These are phyloP conservation scores for Vaccinium vitisidaea DNA, from an alignment of 148 eudicot species.

Conservation along the genomic window DNA sequence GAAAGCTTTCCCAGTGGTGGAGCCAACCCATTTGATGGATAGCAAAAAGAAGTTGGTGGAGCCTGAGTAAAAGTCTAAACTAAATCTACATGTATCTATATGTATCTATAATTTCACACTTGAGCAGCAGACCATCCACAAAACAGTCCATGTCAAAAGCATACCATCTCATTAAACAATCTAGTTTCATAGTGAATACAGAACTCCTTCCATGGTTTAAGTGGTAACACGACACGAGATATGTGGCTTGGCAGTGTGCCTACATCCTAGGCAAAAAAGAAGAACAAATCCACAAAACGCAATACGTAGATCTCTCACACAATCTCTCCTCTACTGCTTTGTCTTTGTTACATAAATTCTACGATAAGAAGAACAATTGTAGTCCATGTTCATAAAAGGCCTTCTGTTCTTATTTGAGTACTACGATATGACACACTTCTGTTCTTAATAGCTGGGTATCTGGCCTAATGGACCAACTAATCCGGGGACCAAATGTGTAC, in stretches of 20 bases:
- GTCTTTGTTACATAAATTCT: background rate
- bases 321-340: background rate
- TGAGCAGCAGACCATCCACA: background rate
- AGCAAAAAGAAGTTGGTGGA: background rate
- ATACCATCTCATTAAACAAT: too few relatives aligned
- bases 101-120: background rate
- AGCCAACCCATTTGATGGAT: slow-evolving; percentile 2
- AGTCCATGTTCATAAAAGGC: background rate
- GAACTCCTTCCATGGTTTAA: background rate
- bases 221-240: background rate
- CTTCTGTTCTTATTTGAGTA: background rate
- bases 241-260: background rate
- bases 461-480: background rate
- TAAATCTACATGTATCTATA: background rate
- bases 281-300: background rate
- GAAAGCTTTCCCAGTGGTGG: background rate
- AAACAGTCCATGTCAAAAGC: background rate
- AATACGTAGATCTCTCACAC: background rate
- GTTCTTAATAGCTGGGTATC: background rate
- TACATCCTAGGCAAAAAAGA: background rate
- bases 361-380: background rate
- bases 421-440: background rate
- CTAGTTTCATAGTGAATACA: background rate
- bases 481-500: background rate
- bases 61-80: background rate